A percentile compares a stretch with the other conserved stretches of the same genome.
These are phyloP conservation scores for Inga oerstediana DNA, from an alignment of 306 rosid genomes.

Conservation along the genomic window DNA sequence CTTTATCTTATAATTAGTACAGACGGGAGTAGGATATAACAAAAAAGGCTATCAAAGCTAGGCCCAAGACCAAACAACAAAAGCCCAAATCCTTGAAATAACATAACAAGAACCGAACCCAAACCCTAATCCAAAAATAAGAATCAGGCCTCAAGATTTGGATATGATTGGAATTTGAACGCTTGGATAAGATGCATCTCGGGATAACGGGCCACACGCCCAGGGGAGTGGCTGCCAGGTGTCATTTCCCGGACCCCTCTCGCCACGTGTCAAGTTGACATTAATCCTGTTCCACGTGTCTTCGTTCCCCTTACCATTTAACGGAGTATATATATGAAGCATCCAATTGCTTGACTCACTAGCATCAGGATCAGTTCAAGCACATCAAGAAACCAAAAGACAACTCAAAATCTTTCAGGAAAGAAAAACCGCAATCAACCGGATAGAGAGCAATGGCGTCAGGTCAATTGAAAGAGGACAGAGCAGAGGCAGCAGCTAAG, in stretches of 20 bases:
- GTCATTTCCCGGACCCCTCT: background rate
- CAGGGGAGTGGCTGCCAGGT: slow-evolving; percentile 10
- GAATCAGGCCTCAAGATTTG: background rate
- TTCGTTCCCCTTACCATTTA: background rate
- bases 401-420: background rate
- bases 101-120: background rate
- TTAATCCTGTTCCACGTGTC: slow-evolving; percentile 6
- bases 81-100: background rate
- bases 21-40: no score
- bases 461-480: slow-evolving; percentile 42
- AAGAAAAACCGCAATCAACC: background rate
- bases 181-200: background rate
- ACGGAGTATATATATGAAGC: background rate
- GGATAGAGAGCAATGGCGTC: slow-evolving; percentile 34
- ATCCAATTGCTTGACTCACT: background rate
- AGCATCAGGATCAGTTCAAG: background rate
- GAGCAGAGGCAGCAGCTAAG: slow-evolving; percentile 54
- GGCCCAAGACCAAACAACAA: background rate
- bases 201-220: slow-evolving; percentile 25
- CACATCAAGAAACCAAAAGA: background rate
- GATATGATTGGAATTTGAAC: background rate
- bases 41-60: background rate
- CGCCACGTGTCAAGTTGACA: slow-evolving; percentile 14
- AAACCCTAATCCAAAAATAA: background rate
- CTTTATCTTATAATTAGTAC: no score